These are phyloP conservation scores for Xylariaceae sp. DNA, from an alignment of 2,329 filamentous ascomycete genomes.

Conservation along the genomic window DNA sequence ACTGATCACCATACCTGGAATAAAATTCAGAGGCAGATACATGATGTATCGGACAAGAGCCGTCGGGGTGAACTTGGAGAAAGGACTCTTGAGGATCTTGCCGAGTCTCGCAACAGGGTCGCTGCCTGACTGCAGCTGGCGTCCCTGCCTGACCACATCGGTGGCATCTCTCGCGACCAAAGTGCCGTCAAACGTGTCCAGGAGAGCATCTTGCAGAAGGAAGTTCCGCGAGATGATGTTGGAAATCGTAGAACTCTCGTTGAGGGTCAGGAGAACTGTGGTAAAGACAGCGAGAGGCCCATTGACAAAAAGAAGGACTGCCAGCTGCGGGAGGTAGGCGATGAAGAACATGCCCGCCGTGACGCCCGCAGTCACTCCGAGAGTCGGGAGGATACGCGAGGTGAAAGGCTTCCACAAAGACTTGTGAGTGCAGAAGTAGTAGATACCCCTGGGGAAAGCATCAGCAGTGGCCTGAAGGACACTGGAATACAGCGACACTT, in stretches of 20 bases:
- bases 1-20: constrained; percentile 47
- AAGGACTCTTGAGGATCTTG: constrained; percentile 49
- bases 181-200: constrained; percentile 83
- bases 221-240: constrained; percentile 58
- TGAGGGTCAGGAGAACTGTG: constrained; percentile 60
- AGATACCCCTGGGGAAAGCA: constrained; percentile 37
- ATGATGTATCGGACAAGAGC: constrained; percentile 72
- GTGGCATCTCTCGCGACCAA: constrained; percentile 44
- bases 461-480: constrained; percentile 2
- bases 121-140: constrained; percentile 59
- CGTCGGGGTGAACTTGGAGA: constrained; percentile 48
- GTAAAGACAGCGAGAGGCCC: constrained; percentile 73
- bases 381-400: constrained; percentile 49
- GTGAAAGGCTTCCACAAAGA: constrained; percentile 52
- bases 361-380: constrained; percentile 65
- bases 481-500: constrained; percentile 1
- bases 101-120: constrained; percentile 52
- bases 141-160: constrained; percentile 63
- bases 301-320: constrained; percentile 74
- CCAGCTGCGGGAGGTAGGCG: constrained; percentile 73
- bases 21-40: constrained; percentile 87
- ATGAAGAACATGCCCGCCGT: constrained; percentile 79
- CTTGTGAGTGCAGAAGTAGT: constrained; percentile 50
- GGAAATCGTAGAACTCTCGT: constrained; percentile 52
- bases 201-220: constrained; percentile 70